These are phyloP conservation scores for Microglena sp. DNA, from an alignment of 139 green algal genomes.

Conservation along the genomic window DNA sequence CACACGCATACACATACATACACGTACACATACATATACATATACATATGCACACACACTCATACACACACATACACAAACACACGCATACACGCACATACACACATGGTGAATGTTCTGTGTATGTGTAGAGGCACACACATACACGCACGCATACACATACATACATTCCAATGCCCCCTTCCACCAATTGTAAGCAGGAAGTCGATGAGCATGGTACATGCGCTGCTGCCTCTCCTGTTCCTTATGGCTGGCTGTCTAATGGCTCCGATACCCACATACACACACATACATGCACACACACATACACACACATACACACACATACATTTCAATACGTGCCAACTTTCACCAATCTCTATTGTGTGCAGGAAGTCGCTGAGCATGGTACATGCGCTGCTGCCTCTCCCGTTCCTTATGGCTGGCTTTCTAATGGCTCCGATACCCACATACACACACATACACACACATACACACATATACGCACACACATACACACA, in stretches of 20 bases:
- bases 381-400: background rate
- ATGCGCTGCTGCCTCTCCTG: slow-evolving; percentile 2
- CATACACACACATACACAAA: background rate
- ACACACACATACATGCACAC: too few species aligned
- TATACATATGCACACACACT: background rate
- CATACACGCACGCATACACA: background rate
- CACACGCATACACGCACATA: background rate
- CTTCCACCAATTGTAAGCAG: background rate
- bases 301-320: background rate
- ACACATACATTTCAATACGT: background rate
- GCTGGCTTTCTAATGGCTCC: too few species aligned
- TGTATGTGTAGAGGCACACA: too few species aligned
- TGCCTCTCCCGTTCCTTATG: too few species aligned
- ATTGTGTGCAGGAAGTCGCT: background rate
- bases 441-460: too few species aligned
- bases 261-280: too few species aligned
- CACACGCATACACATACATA: background rate
- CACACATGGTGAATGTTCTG: too few species aligned
- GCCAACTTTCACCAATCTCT: background rate
- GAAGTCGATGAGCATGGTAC: background rate
- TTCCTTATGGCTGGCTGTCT: too few species aligned
- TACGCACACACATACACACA: background rate
- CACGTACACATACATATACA: background rate
- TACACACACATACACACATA: background rate
- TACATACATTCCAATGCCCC: background rate